Percentiles rank a stretch among this genome's conserved stretches.
Conservation (phyloP, 2,329 filamentous ascomycete species). For the Hymenoscyphus linearis region DNA sequence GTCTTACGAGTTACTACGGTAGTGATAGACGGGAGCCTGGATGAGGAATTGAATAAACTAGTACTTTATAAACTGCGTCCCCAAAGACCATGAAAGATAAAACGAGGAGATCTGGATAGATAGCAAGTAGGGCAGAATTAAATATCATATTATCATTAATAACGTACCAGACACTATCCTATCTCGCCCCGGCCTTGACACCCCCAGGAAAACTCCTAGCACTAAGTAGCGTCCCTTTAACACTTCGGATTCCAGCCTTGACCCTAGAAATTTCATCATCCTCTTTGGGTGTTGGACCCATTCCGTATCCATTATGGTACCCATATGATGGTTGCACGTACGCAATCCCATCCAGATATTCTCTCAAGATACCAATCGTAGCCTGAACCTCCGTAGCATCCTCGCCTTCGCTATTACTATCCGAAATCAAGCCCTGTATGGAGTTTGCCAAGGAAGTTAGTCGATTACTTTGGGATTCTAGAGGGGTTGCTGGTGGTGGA, state of each 20-base stretch:
- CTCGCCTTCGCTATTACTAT: conserved; percentile 19
- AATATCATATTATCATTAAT: background rate
- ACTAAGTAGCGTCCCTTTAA: conserved; percentile 74
- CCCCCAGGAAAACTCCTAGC: conserved; percentile 62
- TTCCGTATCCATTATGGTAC: conserved; percentile 22
- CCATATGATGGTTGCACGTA: conserved; percentile 36
- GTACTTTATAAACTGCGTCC: too few relatives aligned
- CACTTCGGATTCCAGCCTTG: conserved; percentile 68
- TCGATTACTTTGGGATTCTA: conserved; percentile 33
- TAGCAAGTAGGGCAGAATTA: background rate
- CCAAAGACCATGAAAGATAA: too few relatives aligned
- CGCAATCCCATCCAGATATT: conserved; percentile 59
- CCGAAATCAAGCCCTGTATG: conserved; percentile 47
- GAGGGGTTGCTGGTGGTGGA: background rate
- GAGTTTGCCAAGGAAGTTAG: conserved; percentile 44
- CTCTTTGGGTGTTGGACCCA: conserved; percentile 38
- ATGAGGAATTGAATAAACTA: too few relatives aligned
- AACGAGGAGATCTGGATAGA: background rate
- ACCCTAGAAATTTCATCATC: conserved; percentile 69
- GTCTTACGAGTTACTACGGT: too few relatives aligned
- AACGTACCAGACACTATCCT: background rate
- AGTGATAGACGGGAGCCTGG: too few relatives aligned
- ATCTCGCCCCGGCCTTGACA: conserved; percentile 7
- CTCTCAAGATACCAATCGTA: conserved; percentile 47
- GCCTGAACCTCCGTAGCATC: conserved; percentile 21